Conservation (phyloP, 768 basidiomycete species). For the Boletus vermiculosoides region DNA sequence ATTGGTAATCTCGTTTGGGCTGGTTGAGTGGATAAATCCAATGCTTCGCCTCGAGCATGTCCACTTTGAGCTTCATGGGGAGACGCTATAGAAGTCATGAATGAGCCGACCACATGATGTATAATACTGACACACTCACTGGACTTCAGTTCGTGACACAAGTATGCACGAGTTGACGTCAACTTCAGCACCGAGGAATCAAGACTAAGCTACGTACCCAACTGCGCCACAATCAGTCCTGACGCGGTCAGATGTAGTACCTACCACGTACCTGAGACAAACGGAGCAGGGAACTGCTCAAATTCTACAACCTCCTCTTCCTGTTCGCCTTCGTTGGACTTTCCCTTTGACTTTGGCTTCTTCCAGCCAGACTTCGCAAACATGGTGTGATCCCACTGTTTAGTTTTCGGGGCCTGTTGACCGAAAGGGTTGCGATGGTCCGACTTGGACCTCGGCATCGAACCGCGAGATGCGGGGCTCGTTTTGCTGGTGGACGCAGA, state of each 20-base stretch:
- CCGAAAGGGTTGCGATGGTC: slow-evolving; percentile 44
- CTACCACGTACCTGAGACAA: slow-evolving; percentile 55
- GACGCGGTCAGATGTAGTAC: background rate
- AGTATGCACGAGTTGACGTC: background rate
- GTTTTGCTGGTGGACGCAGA: slow-evolving; percentile 33
- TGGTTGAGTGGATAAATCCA: slow-evolving; percentile 93
- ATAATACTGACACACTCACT: slow-evolving; percentile 18
- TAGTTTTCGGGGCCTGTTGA: slow-evolving; percentile 61
- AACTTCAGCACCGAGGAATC: background rate
- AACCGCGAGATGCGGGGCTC: slow-evolving; percentile 29
- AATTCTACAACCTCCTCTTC: slow-evolving; percentile 69
- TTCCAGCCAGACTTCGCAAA: slow-evolving; percentile 80
- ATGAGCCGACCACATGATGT: background rate
- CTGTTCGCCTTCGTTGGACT: slow-evolving; percentile 48
- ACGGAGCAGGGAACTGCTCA: slow-evolving; percentile 84
- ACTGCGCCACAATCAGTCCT: slow-evolving; percentile 34
- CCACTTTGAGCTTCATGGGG: slow-evolving; percentile 74
- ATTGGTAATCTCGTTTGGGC: slow-evolving; percentile 90
- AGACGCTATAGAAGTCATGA: slow-evolving; percentile 46
- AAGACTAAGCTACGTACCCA: slow-evolving; percentile 44
- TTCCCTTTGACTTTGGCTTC: slow-evolving; percentile 54
- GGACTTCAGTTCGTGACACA: slow-evolving; percentile 24
- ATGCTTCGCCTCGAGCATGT: slow-evolving; percentile 74
- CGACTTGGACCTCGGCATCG: slow-evolving; percentile 45
- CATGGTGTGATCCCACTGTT: slow-evolving; percentile 88